Base-by-base conservation (phyloP, 495 filamentous ascomycete genomes). In the Ramalina intermedia region DNA sequence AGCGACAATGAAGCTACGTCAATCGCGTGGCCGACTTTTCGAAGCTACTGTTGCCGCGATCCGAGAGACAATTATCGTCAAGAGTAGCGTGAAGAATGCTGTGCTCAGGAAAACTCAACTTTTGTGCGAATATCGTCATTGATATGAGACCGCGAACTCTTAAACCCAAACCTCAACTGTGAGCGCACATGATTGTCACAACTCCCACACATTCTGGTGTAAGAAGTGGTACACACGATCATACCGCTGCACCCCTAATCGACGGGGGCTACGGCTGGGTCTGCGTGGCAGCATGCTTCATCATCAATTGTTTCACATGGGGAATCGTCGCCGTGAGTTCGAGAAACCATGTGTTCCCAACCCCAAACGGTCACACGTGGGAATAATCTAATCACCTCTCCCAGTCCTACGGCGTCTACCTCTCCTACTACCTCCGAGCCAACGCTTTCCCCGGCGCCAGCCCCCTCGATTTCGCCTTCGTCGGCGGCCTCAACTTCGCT, bases 231-330 rank as follows among this genome's bases (percentile, higher is more conserved):
- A 33, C 29, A 11, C 29, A 33, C 2, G 29, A 33, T 11, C 29
- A 33, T 13, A 33, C 12, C 29, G 8, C 29, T 33, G 29, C 29
- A 33, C 29, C 29, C 5, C 8, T 8, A 4, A 33, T 33, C 26
- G 72, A 75, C 50, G 72, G 74, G 29, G 72, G 74, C 0, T 77
- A 76, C 56, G 72, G 74, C 39, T 77, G 73, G 74, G 63, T 77
- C 14, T 71, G 69, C 39, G 69, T 77, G 13, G 61, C 60, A 5
- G 67, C 65, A 36, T 67, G 67, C 20, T 74, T 76, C 52, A 64
- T 63, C 57, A 70, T 77, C 47, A 78, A 76, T 57, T 64, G 66
- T 39, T 72, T 75, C 60, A 75, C 73, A 4, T 78, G 73, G 74
- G 74, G 74, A 16, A 68, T 72, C 29, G 66, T 68, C 46, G 69